Evolutionary conservation across 2,329 filamentous ascomycete species (phyloP).

Genomic region (Penicillium thymicola): DNA sequence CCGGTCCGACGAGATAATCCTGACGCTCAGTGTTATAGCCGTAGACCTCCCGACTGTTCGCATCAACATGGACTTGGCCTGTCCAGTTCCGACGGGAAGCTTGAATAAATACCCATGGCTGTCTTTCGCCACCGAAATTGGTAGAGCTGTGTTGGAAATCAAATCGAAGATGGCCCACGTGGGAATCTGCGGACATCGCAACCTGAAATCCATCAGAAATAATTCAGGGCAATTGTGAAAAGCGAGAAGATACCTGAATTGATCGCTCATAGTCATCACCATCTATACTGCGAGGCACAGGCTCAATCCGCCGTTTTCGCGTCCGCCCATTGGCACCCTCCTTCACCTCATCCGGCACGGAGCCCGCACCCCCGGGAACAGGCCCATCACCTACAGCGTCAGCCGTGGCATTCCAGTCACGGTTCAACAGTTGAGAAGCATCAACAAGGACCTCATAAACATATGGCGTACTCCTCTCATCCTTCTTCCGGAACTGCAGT

Average conservation of each 20-base stretch:
- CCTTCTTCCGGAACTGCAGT: slow-evolving; percentile 42
- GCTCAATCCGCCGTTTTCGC: slow-evolving; percentile 22
- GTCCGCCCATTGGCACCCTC: slow-evolving; percentile 44
- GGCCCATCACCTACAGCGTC: slow-evolving; percentile 30
- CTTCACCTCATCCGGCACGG: slow-evolving; percentile 35
- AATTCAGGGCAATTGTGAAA: accelerated
- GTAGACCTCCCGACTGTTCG: slow-evolving; percentile 37
- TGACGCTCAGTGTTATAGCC: slow-evolving; percentile 48
- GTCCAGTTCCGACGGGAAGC: slow-evolving; percentile 48
- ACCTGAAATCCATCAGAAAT: slow-evolving; percentile 8
- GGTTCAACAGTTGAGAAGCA: slow-evolving; percentile 33
- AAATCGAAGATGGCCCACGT: slow-evolving; percentile 44
- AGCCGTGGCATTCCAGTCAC: slow-evolving; percentile 39
- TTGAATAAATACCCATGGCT: slow-evolving; percentile 45
- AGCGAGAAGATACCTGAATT: slow-evolving; percentile 8
- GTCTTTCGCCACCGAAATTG: background rate
- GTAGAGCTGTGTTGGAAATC: slow-evolving; percentile 31
- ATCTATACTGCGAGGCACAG: background rate
- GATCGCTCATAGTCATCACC: slow-evolving; percentile 1
- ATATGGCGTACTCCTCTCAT: slow-evolving; percentile 46
- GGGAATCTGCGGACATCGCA: slow-evolving; percentile 44
- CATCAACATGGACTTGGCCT: slow-evolving; percentile 42
- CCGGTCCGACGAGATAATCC: slow-evolving; percentile 47
- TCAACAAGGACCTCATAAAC: slow-evolving; percentile 47
- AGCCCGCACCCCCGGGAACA: slow-evolving; percentile 43